phyloP scores from a whole-genome alignment of 106 monocot species.

The Chionographis japonica region DNA sequence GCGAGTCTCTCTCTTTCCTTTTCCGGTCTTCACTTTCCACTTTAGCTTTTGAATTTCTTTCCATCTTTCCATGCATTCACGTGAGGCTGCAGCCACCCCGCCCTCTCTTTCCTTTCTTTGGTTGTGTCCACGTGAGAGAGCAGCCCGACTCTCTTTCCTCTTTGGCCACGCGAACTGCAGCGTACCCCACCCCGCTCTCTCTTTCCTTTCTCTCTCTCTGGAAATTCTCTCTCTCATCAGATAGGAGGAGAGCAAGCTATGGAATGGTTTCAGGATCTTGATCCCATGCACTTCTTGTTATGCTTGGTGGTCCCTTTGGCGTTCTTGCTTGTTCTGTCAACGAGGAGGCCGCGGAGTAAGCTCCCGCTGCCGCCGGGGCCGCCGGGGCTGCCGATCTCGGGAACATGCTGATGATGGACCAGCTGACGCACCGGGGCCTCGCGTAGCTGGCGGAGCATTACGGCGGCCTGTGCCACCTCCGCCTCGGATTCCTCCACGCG shows the following conservation, averaged over 20 bases:
- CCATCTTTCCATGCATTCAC: too few relatives aligned
- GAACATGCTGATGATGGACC: slow-evolving; percentile 79
- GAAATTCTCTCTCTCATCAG: too few relatives aligned
- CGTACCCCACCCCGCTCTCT: too few relatives aligned
- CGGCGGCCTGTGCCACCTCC: slow-evolving; percentile 74
- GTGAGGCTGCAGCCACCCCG: too few relatives aligned
- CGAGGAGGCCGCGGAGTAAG: slow-evolving; percentile 14
- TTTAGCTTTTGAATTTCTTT: too few relatives aligned
- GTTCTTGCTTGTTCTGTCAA: slow-evolving; percentile 12
- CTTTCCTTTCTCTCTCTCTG: too few relatives aligned
- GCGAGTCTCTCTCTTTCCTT: too few relatives aligned
- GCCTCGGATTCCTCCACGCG: slow-evolving; percentile 62
- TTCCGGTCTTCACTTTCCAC: too few relatives aligned
- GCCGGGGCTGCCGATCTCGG: slow-evolving; percentile 59
- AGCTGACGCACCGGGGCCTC: slow-evolving; percentile 95
- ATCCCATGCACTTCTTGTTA: slow-evolving; percentile 4
- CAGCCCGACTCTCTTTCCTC: too few relatives aligned
- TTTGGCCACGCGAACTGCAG: too few relatives aligned
- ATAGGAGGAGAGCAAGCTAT: background rate
- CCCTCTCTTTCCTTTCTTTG: too few relatives aligned
- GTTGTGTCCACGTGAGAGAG: too few relatives aligned
- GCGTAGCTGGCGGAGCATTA: slow-evolving; percentile 49
- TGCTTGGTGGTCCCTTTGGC: slow-evolving; percentile 10
- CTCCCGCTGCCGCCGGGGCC: slow-evolving; percentile 74
- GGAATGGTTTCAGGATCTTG: background rate